phyloP scores from a whole-genome alignment of 2,329 filamentous ascomycete genomes.

The Exophiala bonariae region DNA sequence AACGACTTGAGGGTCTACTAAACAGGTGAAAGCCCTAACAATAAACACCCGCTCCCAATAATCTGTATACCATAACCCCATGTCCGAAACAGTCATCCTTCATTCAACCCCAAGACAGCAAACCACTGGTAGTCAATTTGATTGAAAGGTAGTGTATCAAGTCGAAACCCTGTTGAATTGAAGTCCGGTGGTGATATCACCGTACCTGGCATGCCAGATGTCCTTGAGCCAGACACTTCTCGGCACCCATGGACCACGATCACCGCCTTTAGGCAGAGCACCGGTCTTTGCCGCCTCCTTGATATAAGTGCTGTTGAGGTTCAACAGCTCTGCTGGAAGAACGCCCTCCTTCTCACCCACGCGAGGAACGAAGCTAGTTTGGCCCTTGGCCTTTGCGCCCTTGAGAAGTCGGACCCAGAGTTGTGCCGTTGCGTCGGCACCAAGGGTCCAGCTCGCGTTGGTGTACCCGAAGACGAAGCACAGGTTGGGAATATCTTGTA shows the following conservation, averaged over 20 bases:
- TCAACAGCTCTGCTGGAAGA: constrained; percentile 32
- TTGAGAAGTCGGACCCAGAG: constrained; percentile 40
- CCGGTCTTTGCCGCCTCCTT: constrained; percentile 31
- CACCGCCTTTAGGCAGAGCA: constrained; percentile 38
- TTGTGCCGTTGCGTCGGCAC: constrained; percentile 43
- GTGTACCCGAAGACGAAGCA: constrained; percentile 45
- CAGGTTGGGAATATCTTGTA: constrained; percentile 46
- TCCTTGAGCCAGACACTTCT: constrained; percentile 41
- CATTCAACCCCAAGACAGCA: too few species aligned
- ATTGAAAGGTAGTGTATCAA: too few species aligned
- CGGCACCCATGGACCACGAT: constrained; percentile 42
- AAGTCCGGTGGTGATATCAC: constrained; percentile 25
- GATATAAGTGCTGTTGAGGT: constrained; percentile 43
- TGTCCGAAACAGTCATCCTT: too few species aligned
- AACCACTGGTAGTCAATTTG: too few species aligned
- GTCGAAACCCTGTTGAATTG: constrained; percentile 23
- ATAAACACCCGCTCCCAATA: too few species aligned
- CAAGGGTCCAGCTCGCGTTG: constrained; percentile 47
- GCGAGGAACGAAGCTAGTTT: constrained; percentile 19
- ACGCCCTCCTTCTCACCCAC: constrained; percentile 14
- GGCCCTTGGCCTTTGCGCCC: constrained; percentile 18
- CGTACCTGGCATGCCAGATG: constrained; percentile 39
- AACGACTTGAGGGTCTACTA: too few species aligned
- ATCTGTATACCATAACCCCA: too few species aligned
- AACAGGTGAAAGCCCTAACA: too few species aligned